Conservation (phyloP, 2,329 filamentous ascomycete species). For the Stachybotrys chlorohalonatus region DNA sequence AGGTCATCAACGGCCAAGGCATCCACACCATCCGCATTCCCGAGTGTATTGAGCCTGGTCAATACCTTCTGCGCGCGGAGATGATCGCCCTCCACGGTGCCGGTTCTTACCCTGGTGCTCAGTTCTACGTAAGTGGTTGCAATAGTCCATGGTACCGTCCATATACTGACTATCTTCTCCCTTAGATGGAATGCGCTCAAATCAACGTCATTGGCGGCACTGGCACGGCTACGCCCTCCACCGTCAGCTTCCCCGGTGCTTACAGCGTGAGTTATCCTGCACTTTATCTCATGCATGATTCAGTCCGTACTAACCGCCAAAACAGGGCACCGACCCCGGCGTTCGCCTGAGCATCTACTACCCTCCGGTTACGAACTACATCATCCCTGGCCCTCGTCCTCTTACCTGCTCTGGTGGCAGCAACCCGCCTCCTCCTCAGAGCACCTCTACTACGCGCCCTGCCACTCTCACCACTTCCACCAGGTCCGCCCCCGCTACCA, state of each 20-base stretch:
- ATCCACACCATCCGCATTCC: slow-evolving; percentile 43
- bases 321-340: slow-evolving; percentile 13
- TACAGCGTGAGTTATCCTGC: slow-evolving; percentile 6
- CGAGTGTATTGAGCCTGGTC: slow-evolving; percentile 39
- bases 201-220: slow-evolving; percentile 23
- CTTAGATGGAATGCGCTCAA: slow-evolving; percentile 25
- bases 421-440: neutral
- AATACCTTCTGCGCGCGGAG: slow-evolving; percentile 52
- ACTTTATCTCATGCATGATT: neutral
- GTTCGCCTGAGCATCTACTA: slow-evolving; percentile 17
- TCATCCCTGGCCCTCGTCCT: slow-evolving; percentile 13
- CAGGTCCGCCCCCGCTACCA: neutral
- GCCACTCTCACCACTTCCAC: neutral
- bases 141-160: neutral
- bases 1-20: slow-evolving; percentile 34
- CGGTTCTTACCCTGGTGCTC: slow-evolving; percentile 31
- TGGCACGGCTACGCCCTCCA: slow-evolving; percentile 11
- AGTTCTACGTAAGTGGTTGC: slow-evolving; percentile 25
- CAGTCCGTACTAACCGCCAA: neutral
- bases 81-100: slow-evolving; percentile 48
- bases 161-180: neutral
- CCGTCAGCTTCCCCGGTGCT: slow-evolving; percentile 17
- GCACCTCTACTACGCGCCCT: neutral
- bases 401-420: slow-evolving; percentile 11
- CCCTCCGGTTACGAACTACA: slow-evolving; percentile 14